Conservation (phyloP, 2,329 filamentous ascomycete genomes). For the Exophiala mesophila region DNA sequence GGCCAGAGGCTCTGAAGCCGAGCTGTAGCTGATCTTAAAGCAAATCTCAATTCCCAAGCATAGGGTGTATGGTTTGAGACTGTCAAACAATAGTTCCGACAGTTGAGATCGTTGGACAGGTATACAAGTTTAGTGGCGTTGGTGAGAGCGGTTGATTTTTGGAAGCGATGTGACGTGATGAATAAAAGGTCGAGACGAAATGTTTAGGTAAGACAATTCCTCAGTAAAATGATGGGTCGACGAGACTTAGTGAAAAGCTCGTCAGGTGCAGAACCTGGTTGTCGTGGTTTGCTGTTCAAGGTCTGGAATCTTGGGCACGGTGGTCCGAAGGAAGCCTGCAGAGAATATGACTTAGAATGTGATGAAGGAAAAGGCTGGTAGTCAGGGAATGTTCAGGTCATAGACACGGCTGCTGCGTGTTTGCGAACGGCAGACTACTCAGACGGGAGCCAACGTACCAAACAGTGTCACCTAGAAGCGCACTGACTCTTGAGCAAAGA, state of each 20-base stretch:
- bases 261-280: slow-evolving; percentile 25
- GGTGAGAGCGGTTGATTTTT: too few species aligned
- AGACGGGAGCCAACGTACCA: slow-evolving; percentile 15
- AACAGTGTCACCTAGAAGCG: slow-evolving; percentile 10
- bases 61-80: background rate
- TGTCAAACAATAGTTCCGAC: background rate
- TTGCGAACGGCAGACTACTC: background rate
- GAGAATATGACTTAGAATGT: slow-evolving; percentile 12
- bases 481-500: slow-evolving; percentile 12
- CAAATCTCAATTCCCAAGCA: background rate
- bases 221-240: slow-evolving; percentile 24
- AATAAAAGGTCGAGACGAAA: background rate
- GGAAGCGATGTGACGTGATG: too few species aligned
- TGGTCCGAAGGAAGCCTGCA: slow-evolving; percentile 19
- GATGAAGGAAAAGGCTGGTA: background rate
- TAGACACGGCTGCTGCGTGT: background rate
- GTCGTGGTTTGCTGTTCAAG: background rate
- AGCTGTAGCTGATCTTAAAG: slow-evolving; percentile 10
- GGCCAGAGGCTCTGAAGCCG: slow-evolving; percentile 23
- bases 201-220: background rate
- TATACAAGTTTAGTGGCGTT: too few species aligned
- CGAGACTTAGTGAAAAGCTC: slow-evolving; percentile 52
- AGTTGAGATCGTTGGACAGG: background rate
- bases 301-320: slow-evolving; percentile 6
- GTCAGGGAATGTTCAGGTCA: background rate